phyloP scores from a whole-genome alignment of 2,329 filamentous ascomycete genomes.

The Trichocomaceae sp. region DNA sequence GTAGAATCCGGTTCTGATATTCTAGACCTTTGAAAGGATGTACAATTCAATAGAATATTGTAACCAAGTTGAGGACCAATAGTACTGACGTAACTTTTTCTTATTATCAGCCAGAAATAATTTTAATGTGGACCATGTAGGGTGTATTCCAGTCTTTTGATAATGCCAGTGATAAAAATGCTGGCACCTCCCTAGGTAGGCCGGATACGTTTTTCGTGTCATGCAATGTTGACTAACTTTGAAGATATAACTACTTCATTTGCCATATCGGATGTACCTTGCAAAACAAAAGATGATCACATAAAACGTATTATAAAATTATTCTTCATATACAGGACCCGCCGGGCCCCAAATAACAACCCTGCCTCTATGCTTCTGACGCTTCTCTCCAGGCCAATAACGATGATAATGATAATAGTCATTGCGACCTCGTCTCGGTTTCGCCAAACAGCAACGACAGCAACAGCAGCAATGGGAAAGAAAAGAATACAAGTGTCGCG shows the following conservation, averaged over 20 bases:
- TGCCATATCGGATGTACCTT: no score
- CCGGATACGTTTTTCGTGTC: no score
- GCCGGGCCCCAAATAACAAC: constrained; percentile 12
- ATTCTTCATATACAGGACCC: constrained; percentile 13
- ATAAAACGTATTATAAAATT: not conserved
- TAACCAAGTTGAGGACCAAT: no score
- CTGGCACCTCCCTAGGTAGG: no score
- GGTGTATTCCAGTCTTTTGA: no score
- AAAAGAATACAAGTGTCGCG: not conserved
- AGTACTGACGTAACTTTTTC: no score
- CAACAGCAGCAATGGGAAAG: not conserved
- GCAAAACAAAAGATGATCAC: not conserved
- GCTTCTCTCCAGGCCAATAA: not conserved
- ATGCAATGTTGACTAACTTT: no score
- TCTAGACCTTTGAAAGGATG: not conserved
- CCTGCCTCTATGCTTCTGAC: not conserved
- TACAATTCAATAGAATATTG: no score
- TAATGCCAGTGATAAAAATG: no score
- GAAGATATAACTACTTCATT: no score
- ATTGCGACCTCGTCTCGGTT: not conserved
- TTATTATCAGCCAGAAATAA: no score
- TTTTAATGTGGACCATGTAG: no score
- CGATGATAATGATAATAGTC: not conserved
- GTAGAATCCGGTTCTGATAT: not conserved
- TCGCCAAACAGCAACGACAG: not conserved